Base-by-base conservation (phyloP, 164 flowering plant genomes). In the Vitis labrusca region DNA sequence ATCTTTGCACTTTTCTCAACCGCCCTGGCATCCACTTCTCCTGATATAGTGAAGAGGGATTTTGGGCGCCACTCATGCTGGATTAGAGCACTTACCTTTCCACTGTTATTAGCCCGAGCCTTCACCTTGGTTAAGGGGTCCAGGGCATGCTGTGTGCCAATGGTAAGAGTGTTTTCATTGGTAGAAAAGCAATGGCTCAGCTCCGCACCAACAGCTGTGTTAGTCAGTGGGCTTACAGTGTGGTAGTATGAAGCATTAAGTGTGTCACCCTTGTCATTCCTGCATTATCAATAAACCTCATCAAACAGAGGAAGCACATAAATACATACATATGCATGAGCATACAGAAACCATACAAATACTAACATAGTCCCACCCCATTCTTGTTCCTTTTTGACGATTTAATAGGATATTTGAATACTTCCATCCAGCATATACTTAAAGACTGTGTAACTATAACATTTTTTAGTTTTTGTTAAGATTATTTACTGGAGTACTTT, bases 11-110 rank as follows among this genome's bases (percentile, higher is more conserved):
- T 88, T 84, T 89, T 92, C 59, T 90, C 94, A 55, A 86, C 83
- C 14, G 92, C 87, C 68, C 85, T 79, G 17, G 96, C 82, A 77
- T 92, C 97, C 17, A 90, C 96, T 70, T 92, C 95, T 57, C 90
- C 96, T 0, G 94, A 89, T 49, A 92, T 78, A 66, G 94, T 90
- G 79, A 92, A 69, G 9, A 86, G 82, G 9, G 95, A 90, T 68
- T 85, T 90, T 12, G 94, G 90, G 47, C 90, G 84, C 96, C 96
- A 92, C 78, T 86, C 90, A 15, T 92, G 96, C 81, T 92, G 97
- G 75, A 92, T 77, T 30, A 92, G 92, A 49, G 90, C 93, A 65
- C 83, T 90, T 8, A 82, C 93, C 75, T 77, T 86, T 9, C 97
- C 96, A 70, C 71, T 79, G 84, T 80, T 92, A 86, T 89, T 85